Evolutionary conservation across 2,329 filamentous ascomycete genomes (phyloP).

Genomic region (Calonectria honghensis): DNA sequence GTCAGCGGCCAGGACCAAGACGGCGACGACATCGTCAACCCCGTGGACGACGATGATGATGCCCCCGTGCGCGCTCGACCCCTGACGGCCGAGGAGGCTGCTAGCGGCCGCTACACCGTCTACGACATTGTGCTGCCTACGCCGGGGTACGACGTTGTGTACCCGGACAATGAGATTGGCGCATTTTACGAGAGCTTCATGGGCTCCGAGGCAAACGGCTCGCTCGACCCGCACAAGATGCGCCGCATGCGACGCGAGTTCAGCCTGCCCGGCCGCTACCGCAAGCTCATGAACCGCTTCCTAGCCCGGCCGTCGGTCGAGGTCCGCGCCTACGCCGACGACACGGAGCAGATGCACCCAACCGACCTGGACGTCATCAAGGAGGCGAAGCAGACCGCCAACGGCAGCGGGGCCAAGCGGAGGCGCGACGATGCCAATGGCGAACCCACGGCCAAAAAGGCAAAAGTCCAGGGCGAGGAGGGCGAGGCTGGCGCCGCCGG

Average conservation of each 20-base stretch:
- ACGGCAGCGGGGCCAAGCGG: conserved; percentile 45
- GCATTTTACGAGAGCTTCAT: conserved; percentile 91
- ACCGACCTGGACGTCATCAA: conserved; percentile 87
- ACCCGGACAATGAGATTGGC: conserved; percentile 89
- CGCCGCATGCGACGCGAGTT: conserved; percentile 89
- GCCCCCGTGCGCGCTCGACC: conserved; percentile 77
- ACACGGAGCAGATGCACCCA: conserved; percentile 88
- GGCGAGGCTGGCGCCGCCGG: conserved; percentile 31
- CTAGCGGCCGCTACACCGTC: conserved; percentile 84
- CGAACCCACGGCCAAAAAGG: conserved; percentile 52
- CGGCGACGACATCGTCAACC: conserved; percentile 65
- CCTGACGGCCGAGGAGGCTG: conserved; percentile 85
- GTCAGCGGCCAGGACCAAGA: conserved; percentile 79
- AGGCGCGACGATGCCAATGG: conserved; percentile 44
- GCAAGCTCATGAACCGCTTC: conserved; percentile 86
- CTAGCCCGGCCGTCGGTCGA: conserved; percentile 79
- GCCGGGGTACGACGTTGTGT: conserved; percentile 93
- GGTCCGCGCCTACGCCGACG: conserved; percentile 80
- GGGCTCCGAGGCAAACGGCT: conserved; percentile 84
- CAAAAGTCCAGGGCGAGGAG: conserved; percentile 46
- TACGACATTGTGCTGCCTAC: conserved; percentile 93
- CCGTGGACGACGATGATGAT: conserved; percentile 65
- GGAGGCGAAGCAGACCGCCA: conserved; percentile 56
- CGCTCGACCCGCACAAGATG: conserved; percentile 90
- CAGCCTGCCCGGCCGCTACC: conserved; percentile 90